Evolutionary conservation across 257 asterid genomes (phyloP).

Genomic region (Solanum piurae): DNA sequence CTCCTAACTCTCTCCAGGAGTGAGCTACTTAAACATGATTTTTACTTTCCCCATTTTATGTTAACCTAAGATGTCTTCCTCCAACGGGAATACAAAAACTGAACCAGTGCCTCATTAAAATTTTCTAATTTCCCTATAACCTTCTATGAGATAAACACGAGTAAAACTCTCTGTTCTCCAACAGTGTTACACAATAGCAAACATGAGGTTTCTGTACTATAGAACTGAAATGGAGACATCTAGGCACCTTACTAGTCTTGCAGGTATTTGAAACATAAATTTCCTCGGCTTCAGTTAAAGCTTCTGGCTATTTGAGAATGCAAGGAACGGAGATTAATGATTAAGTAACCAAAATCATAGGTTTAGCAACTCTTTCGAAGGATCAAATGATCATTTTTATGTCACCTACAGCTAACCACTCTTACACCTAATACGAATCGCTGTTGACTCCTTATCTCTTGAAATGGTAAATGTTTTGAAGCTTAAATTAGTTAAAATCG

Average conservation of each 20-base stretch:
- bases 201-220: neutral
- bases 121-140: neutral
- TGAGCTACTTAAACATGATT: neutral
- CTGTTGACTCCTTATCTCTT: neutral
- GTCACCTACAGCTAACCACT: neutral
- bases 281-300: neutral
- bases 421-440: neutral
- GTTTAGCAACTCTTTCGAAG: neutral
- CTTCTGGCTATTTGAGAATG: neutral
- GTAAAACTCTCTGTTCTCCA: neutral
- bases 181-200: neutral
- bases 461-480: neutral
- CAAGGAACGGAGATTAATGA: neutral
- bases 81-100: neutral
- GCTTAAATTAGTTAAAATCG: neutral
- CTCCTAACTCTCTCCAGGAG: neutral
- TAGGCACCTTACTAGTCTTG: neutral
- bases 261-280: neutral
- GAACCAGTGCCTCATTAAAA: neutral
- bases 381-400: neutral
- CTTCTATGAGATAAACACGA: neutral
- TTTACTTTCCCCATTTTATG: neutral
- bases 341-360: neutral
- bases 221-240: neutral
- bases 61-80: neutral